Evolutionary conservation across 1,284 basidiomycete species (phyloP), one percentile per base, ranked within the genome.

Genomic region (Abortiporus biennis): DNA sequence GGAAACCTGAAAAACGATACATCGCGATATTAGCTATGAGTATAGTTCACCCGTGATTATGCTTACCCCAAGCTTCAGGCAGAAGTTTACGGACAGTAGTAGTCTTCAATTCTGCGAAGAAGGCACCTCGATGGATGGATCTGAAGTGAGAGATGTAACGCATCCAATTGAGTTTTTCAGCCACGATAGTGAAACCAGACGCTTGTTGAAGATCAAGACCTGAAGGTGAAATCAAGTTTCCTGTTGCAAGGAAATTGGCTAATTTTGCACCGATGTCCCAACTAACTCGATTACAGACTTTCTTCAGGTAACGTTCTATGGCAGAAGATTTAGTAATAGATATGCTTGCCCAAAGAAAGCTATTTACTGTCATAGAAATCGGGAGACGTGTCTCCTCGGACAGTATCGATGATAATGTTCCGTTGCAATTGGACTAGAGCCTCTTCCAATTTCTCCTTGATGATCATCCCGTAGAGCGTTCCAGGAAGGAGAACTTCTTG

Each of bases 81-180:
- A 99, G 71, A 47, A 99, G 71, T 66, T 99, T 99, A 56, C 96
- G 87, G 37, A 99, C 96, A 17, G 93, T 86, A 0, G 96, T 99
- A 1, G 96, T 99, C 73, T 99, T 99, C 47, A 99, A 79, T 63
- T 99, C 94, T 17, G 95, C 92, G 60, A 99, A 99, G 80, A 99
- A 99, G 33, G 96, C 93, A 65, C 96, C 96, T 69, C 96, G 89
- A 68, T 99, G 96, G 33, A 99, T 94, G 63, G 91, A 97, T 44
- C 96, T 78, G 74, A 99, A 99, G 67, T 99, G 96, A 55, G 89
- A 89, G 61, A 99, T 92, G 66, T 98, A 99, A 36, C 96, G 92
- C 58, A 90, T 88, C 80, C 95, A 99, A 65, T 99, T 99, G 50
- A 99, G 76, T 68, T 99, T 99, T 67, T 99, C 96, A 2, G 95